phyloP scores from a whole-genome alignment of 1,284 basidiomycete species.

The Boletus subluridellus region DNA sequence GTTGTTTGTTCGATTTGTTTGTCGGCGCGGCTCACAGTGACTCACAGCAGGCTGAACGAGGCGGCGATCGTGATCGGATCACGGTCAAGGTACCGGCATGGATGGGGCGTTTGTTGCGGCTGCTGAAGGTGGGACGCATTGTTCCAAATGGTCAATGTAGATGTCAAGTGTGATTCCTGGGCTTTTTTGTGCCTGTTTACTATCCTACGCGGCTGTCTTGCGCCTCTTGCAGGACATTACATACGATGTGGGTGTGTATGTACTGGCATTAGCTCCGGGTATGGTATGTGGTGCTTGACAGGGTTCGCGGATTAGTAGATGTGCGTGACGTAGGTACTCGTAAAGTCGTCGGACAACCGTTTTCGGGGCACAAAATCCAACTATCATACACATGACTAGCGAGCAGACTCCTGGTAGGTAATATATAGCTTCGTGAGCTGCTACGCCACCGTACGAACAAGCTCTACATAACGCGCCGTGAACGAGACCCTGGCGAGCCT shows the following conservation, averaged over 20 bases:
- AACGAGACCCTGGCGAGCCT: conserved; percentile 17
- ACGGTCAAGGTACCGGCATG: neutral
- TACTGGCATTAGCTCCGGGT: too few relatives aligned
- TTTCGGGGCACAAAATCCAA: too few relatives aligned
- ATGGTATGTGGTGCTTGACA: too few relatives aligned
- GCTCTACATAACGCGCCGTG: conserved; percentile 25
- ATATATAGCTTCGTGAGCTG: neutral
- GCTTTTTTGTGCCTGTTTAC: neutral
- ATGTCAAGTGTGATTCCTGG: neutral
- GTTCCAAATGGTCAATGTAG: neutral
- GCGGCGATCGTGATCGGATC: neutral
- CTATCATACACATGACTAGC: too few relatives aligned
- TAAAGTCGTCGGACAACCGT: too few relatives aligned
- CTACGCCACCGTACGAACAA: conserved; percentile 12
- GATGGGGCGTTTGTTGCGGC: neutral
- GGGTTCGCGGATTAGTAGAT: too few relatives aligned
- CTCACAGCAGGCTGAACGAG: neutral
- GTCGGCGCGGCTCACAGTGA: neutral
- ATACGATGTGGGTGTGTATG: too few relatives aligned
- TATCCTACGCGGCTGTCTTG: neutral
- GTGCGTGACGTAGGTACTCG: too few relatives aligned
- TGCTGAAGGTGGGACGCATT: neutral
- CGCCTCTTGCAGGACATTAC: too few relatives aligned
- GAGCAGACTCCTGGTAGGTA: neutral
- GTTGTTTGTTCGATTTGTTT: too few relatives aligned